Percentiles rank a stretch among this genome's conserved stretches.
Conservation (phyloP, 2,329 filamentous ascomycete genomes). For the Pseudodiploospora longispora region DNA sequence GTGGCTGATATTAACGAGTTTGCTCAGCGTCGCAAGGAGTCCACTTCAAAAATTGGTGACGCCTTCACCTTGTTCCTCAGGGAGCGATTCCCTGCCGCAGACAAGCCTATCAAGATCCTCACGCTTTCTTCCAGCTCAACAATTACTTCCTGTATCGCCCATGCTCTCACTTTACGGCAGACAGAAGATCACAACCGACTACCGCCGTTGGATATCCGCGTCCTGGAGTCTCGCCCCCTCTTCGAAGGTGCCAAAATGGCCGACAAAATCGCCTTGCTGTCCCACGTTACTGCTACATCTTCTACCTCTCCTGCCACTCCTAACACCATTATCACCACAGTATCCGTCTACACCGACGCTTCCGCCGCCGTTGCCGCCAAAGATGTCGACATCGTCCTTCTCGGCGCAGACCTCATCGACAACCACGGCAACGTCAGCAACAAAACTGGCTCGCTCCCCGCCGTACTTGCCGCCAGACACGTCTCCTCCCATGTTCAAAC, state of each 20-base stretch:
- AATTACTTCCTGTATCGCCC: slow-evolving; percentile 40
- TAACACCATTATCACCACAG: slow-evolving; percentile 1
- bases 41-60: slow-evolving; percentile 22
- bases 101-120: slow-evolving; percentile 37
- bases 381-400: slow-evolving; percentile 48
- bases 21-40: slow-evolving; percentile 13
- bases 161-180: slow-evolving; percentile 21
- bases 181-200: slow-evolving; percentile 12
- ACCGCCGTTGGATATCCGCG: slow-evolving; percentile 41
- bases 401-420: slow-evolving; percentile 58
- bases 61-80: slow-evolving; percentile 28
- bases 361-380: slow-evolving; percentile 44
- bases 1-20: slow-evolving; percentile 13
- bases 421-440: slow-evolving; percentile 53
- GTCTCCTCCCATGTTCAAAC: slow-evolving; percentile 38
- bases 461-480: slow-evolving; percentile 45
- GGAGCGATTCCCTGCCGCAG: slow-evolving; percentile 9
- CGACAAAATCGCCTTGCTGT: slow-evolving; percentile 36
- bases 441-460: slow-evolving; percentile 56
- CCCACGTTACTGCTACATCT: slow-evolving; percentile 6
- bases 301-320: background rate
- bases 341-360: slow-evolving; percentile 53
- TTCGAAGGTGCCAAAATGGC: slow-evolving; percentile 57
- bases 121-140: slow-evolving; percentile 59
- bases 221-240: slow-evolving; percentile 60